Percentiles rank a stretch among this genome's conserved stretches.
Conservation (phyloP, 192 early-diverging fungal genomes). For the Backusella macrospora region DNA sequence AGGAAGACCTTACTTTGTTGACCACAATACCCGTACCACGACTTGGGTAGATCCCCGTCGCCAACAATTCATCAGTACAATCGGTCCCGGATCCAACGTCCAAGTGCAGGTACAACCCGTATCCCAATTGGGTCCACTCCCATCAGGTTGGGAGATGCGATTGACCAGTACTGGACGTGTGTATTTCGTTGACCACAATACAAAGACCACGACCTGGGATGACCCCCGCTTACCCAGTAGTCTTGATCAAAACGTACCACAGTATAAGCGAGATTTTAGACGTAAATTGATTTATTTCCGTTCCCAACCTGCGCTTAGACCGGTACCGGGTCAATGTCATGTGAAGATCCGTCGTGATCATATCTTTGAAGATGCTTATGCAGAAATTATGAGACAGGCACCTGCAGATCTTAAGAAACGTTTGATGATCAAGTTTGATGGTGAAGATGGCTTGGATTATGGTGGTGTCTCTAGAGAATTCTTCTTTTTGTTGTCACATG, state of each 20-base stretch:
- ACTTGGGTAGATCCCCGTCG: constrained; percentile 90
- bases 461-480: constrained; percentile 97
- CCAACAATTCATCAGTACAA: constrained; percentile 62
- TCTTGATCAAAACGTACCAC: constrained; percentile 89
- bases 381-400: constrained; percentile 93
- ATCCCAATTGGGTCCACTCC: constrained; percentile 83
- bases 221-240: constrained; percentile 86
- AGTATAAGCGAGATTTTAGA: constrained; percentile 99
- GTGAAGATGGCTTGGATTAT: constrained; percentile 98
- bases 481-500: constrained; percentile 97
- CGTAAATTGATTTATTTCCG: constrained; percentile 97
- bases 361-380: constrained; percentile 96
- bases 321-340: constrained; percentile 88
- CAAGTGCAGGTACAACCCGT: constrained; percentile 75
- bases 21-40: constrained; percentile 87
- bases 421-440: constrained; percentile 98
- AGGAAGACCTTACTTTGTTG: constrained; percentile 85
- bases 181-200: constrained; percentile 99
- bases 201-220: constrained; percentile 98
- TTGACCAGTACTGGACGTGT: constrained; percentile 90
- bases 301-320: constrained; percentile 90
- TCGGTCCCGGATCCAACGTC: constrained; percentile 53
- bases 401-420: constrained; percentile 93
- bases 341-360: constrained; percentile 85
- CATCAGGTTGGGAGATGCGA: constrained; percentile 99